Conservation (phyloP, 2,329 filamentous ascomycete species). For the Phyllosticta citribraziliensis region DNA sequence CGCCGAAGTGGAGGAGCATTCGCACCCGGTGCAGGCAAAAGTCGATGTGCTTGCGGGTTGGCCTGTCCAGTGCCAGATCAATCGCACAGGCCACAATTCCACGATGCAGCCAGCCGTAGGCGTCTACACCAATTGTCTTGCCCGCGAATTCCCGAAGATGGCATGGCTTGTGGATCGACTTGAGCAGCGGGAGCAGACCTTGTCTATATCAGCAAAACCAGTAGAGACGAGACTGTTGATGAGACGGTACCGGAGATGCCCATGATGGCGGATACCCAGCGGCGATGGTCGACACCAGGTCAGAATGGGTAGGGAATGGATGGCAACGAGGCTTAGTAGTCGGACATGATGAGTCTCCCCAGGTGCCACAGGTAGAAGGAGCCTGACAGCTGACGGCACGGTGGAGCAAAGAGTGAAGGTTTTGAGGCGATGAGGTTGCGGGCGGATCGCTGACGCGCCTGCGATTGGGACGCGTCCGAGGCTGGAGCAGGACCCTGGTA, state of each 20-base stretch:
- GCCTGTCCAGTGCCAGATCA: conserved; percentile 79
- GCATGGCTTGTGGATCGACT: conserved; percentile 87
- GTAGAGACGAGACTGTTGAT: conserved; percentile 11
- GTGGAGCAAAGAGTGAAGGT: neutral
- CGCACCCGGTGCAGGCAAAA: conserved; percentile 82
- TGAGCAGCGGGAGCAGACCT: conserved; percentile 85
- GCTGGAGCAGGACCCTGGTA: neutral
- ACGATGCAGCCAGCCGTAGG: conserved; percentile 96
- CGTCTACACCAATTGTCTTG: conserved; percentile 87
- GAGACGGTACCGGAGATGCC: conserved; percentile 29
- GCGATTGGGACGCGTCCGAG: conserved; percentile 3
- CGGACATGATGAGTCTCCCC: neutral
- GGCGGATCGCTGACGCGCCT: conserved; percentile 5
- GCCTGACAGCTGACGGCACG: neutral
- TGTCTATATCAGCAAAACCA: conserved; percentile 14
- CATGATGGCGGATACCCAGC: conserved; percentile 19
- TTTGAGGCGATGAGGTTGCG: conserved; percentile 3
- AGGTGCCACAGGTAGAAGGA: neutral
- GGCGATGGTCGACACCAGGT: neutral
- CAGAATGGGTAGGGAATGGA: neutral
- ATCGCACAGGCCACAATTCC: conserved; percentile 84
- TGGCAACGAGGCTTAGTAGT: neutral
- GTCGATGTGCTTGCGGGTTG: conserved; percentile 85
- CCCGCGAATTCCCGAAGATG: conserved; percentile 80
- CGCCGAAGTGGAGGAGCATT: conserved; percentile 88